A percentile compares a stretch with the other conserved stretches of the same genome.
These are phyloP conservation scores for Nidularia sp. DNA, from an alignment of 768 basidiomycete genomes.

Conservation along the genomic window DNA sequence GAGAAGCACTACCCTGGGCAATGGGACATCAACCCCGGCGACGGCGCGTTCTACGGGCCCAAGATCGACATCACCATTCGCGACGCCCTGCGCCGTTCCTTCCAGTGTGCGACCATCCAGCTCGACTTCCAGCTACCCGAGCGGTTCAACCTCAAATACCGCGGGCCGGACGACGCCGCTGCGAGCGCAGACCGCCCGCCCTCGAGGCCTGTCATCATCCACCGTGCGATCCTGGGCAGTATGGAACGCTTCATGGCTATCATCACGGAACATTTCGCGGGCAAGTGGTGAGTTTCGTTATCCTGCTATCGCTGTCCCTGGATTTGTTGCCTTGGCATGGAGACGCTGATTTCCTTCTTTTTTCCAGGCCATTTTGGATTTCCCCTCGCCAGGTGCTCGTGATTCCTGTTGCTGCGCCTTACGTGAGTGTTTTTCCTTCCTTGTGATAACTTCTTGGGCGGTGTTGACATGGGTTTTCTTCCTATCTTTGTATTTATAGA, in stretches of 20 bases:
- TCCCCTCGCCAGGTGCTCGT: conserved; percentile 95
- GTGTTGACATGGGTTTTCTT: too few relatives aligned
- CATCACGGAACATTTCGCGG: conserved; percentile 94
- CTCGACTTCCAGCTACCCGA: conserved; percentile 98
- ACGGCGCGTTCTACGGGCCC: conserved; percentile 99
- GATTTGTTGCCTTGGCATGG: not conserved
- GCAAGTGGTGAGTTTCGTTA: conserved; percentile 75
- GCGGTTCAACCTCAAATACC: conserved; percentile 92
- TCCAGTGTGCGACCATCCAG: conserved; percentile 98
- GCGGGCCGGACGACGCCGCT: conserved; percentile 72
- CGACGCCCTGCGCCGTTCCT: conserved; percentile 87
- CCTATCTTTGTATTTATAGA: conserved; percentile 39
- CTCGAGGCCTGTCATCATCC: conserved; percentile 92
- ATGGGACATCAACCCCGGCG: conserved; percentile 93
- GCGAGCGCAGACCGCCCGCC: conserved; percentile 45
- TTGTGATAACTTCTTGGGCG: conserved; percentile 1
- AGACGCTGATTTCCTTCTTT: not conserved
- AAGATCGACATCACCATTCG: conserved; percentile 98
- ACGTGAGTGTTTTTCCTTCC: conserved; percentile 46
- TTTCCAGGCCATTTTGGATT: conserved; percentile 91
- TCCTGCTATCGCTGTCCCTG: not conserved
- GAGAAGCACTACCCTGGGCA: conserved; percentile 83
- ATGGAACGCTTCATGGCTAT: conserved; percentile 96
- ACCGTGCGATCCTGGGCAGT: conserved; percentile 92
- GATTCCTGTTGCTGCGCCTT: conserved; percentile 88